Evolutionary conservation across 306 rosid species (phyloP).

Genomic region (Herpetospermum pedunculosum): DNA sequence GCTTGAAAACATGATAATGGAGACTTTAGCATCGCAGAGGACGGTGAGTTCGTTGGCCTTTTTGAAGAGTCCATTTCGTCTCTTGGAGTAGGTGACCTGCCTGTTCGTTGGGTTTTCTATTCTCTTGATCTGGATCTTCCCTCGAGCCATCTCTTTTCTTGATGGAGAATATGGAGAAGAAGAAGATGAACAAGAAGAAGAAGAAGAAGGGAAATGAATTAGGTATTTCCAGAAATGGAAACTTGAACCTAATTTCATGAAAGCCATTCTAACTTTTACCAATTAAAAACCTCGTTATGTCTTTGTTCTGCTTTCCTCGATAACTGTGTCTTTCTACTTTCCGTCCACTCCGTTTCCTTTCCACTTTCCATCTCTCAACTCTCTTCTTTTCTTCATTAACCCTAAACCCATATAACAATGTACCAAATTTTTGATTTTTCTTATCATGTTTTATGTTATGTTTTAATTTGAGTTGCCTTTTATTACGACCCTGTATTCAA

Average conservation of each 20-base stretch:
- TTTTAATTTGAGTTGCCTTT: too few species aligned
- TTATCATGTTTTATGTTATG: too few species aligned
- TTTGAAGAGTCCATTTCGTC: conserved; percentile 78
- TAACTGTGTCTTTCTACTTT: too few species aligned
- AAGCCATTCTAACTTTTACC: conserved; percentile 33
- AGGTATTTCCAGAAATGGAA: conserved; percentile 37
- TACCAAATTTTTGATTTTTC: too few species aligned
- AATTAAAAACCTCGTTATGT: conserved; percentile 8
- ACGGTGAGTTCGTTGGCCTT: conserved; percentile 82
- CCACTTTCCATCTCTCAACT: too few species aligned
- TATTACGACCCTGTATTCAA: too few species aligned
- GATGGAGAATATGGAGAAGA: neutral
- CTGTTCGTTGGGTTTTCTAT: conserved; percentile 70
- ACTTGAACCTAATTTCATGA: conserved; percentile 27
- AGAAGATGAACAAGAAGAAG: conserved; percentile 1
- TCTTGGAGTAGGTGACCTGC: conserved; percentile 78
- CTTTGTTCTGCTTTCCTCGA: neutral
- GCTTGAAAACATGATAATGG: conserved; percentile 55
- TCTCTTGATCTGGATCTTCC: conserved; percentile 94
- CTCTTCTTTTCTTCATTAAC: too few species aligned
- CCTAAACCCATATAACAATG: too few species aligned
- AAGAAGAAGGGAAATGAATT: neutral
- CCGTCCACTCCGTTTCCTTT: too few species aligned
- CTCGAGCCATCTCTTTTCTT: conserved; percentile 48
- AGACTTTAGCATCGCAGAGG: conserved; percentile 83